Evolutionary conservation across 495 filamentous ascomycete species (phyloP).

Genomic region (Usnea hakonensis): DNA sequence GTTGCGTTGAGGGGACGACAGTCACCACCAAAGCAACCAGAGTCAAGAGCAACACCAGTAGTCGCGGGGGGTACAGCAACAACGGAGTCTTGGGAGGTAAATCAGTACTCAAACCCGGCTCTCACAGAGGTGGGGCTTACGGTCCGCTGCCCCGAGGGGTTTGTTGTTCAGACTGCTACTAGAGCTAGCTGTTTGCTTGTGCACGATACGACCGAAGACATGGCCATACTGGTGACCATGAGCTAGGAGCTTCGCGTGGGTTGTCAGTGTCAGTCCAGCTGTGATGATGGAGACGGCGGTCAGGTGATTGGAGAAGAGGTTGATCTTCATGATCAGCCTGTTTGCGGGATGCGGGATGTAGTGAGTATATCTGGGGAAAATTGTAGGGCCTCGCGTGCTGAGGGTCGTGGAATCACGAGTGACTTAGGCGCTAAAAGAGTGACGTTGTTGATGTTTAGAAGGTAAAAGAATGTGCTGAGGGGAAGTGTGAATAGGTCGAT

Average conservation of each 20-base stretch:
- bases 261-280: neutral
- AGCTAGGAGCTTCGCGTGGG: conserved; percentile 16
- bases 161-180: conserved; percentile 8
- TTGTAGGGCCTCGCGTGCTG: neutral
- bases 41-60: neutral
- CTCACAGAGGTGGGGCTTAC: neutral
- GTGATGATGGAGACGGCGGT: conserved; percentile 10
- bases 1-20: neutral
- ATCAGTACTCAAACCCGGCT: neutral
- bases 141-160: neutral
- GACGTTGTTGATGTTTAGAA: neutral
- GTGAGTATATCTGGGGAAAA: neutral
- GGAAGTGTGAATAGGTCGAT: conserved; percentile 15
- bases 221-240: conserved; percentile 26
- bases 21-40: neutral
- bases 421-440: conserved; percentile 4
- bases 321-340: conserved; percentile 19
- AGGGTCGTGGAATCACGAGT: neutral
- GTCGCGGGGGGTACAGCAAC: neutral
- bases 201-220: conserved; percentile 12
- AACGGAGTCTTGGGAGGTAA: neutral
- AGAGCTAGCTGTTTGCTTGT: conserved; percentile 10
- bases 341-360: neutral
- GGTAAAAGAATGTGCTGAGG: conserved; percentile 15
- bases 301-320: neutral